A percentile compares a stretch with the other conserved stretches of the same genome.
Evolutionary conservation across 305 asterid genomes (phyloP).

Genomic region (Fraxinus paxiana): DNA sequence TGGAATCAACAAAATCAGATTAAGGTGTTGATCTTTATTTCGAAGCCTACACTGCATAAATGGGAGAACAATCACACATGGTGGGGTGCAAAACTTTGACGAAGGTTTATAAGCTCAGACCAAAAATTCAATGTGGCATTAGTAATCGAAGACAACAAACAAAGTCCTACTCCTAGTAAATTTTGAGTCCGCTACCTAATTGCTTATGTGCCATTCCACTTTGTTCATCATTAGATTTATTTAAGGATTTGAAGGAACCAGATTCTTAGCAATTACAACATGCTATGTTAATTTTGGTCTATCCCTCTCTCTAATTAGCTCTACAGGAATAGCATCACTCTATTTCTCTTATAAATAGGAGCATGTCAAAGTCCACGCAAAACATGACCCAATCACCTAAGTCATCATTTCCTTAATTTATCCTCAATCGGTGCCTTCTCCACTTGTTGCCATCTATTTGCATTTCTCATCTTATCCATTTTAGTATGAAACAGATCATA

Average conservation of each 20-base stretch:
- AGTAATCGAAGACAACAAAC: neutral
- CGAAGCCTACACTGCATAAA: neutral
- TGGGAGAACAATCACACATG: neutral
- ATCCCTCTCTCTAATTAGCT: neutral
- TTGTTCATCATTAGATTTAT: neutral
- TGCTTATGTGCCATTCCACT: neutral
- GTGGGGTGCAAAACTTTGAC: neutral
- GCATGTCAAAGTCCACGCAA: neutral
- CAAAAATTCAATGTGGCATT: neutral
- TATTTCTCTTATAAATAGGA: neutral
- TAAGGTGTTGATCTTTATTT: neutral
- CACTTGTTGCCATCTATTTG: neutral
- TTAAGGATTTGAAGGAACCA: neutral
- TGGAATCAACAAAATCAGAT: neutral
- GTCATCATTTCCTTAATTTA: neutral
- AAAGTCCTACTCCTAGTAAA: neutral
- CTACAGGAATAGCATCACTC: neutral
- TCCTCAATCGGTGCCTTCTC: neutral
- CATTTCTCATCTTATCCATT: neutral
- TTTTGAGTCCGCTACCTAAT: neutral
- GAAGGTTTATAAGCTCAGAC: neutral
- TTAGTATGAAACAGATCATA: neutral
- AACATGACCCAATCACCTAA: neutral
- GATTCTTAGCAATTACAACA: neutral
- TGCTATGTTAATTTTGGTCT: neutral